These are phyloP conservation scores for Strobilomyces dryophilus DNA, from an alignment of 768 basidiomycete genomes.

Conservation along the genomic window DNA sequence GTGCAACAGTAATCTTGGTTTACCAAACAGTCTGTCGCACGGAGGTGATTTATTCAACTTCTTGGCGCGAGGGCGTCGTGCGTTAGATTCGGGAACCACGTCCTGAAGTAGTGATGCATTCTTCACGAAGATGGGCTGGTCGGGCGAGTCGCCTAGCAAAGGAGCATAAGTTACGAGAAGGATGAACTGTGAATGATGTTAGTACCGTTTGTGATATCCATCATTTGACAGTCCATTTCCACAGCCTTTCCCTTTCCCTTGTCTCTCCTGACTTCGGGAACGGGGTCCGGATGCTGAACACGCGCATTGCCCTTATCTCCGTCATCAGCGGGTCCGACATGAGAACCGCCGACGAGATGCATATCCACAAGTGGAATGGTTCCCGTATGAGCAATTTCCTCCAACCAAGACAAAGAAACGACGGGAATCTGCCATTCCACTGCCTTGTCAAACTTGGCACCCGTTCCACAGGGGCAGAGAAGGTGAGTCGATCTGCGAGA, in stretches of 20 bases:
- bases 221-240: constrained; percentile 26
- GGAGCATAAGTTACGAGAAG: background rate
- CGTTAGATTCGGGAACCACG: background rate
- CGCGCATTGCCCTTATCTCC: constrained; percentile 25
- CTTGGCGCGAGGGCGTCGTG: background rate
- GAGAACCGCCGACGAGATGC: constrained; percentile 30
- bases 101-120: constrained; percentile 23
- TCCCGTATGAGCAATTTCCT: constrained; percentile 52
- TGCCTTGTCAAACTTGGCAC: constrained; percentile 78
- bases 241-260: constrained; percentile 35
- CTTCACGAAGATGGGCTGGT: constrained; percentile 18
- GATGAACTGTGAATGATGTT: background rate
- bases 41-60: background rate
- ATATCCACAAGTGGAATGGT: constrained; percentile 35
- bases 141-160: constrained; percentile 3
- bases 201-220: constrained; percentile 40
- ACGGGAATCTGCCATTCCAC: constrained; percentile 73
- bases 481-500: constrained; percentile 74
- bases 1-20: constrained; percentile 32
- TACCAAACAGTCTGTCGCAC: constrained; percentile 26
- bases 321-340: constrained; percentile 38
- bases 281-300: background rate
- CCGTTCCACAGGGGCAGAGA: constrained; percentile 65
- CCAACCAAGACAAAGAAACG: constrained; percentile 70
- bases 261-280: constrained; percentile 8